These are phyloP conservation scores for Exophiala xenobiotica DNA, from an alignment of 2,329 filamentous ascomycete genomes.

Conservation along the genomic window DNA sequence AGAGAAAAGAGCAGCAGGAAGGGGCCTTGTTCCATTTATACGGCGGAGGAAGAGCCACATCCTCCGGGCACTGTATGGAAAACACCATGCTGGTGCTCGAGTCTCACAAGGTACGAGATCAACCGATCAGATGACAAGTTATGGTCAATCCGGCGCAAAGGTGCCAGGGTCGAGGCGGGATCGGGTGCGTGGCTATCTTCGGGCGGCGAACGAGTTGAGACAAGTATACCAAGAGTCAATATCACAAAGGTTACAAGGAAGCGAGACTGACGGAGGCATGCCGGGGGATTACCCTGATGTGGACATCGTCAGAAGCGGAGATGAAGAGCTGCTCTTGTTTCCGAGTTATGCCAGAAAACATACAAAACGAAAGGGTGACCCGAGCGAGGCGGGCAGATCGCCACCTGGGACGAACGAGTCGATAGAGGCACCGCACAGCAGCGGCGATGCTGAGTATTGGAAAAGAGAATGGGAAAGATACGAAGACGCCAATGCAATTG, in stretches of 20 bases:
- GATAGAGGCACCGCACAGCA: slow-evolving; percentile 45
- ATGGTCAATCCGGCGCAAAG: slow-evolving; percentile 35
- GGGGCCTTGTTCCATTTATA: slow-evolving; percentile 44
- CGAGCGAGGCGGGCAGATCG: slow-evolving; percentile 30
- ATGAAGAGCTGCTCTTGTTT: slow-evolving; percentile 92
- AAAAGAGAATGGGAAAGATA: slow-evolving; percentile 73
- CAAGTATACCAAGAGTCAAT: slow-evolving; percentile 64
- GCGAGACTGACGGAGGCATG: slow-evolving; percentile 53
- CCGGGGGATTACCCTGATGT: slow-evolving; percentile 81
- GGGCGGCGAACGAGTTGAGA: slow-evolving; percentile 69
- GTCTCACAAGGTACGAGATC: slow-evolving; percentile 19
- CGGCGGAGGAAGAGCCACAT: slow-evolving; percentile 39
- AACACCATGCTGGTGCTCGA: slow-evolving; percentile 22
- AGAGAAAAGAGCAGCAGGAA: slow-evolving; percentile 50
- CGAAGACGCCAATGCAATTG: slow-evolving; percentile 79
- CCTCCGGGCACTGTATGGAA: slow-evolving; percentile 35
- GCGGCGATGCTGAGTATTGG: slow-evolving; percentile 72
- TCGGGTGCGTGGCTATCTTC: slow-evolving; percentile 72
- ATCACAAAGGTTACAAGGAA: slow-evolving; percentile 45
- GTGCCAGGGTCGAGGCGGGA: slow-evolving; percentile 71
- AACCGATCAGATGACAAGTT: slow-evolving; percentile 26
- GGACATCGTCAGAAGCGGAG: slow-evolving; percentile 72
- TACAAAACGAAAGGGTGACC: slow-evolving; percentile 46
- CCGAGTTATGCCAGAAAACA: slow-evolving; percentile 86
- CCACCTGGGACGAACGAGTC: slow-evolving; percentile 34